Percentiles rank a stretch among this genome's conserved stretches.
Evolutionary conservation across 306 rosid species (phyloP).

Genomic region (Fragaria ananassa): DNA sequence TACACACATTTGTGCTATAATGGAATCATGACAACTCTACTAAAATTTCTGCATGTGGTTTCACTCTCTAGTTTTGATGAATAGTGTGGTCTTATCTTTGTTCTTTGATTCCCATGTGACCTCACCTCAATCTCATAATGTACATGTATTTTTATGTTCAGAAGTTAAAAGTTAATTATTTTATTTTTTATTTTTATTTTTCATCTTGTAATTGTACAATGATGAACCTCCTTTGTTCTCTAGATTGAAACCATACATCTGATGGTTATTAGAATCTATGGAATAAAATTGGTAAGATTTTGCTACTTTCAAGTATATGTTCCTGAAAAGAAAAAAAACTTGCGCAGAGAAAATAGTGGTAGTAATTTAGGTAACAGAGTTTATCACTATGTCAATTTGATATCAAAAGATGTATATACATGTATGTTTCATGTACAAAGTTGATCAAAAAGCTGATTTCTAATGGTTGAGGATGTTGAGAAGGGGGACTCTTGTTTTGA

Average conservation of each 20-base stretch:
- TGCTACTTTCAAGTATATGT: too few relatives aligned
- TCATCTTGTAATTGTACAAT: neutral
- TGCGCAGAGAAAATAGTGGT: neutral
- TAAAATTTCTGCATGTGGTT: too few relatives aligned
- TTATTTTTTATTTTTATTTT: too few relatives aligned
- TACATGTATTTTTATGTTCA: too few relatives aligned
- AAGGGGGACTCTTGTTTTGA: constrained; percentile 36
- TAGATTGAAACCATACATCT: neutral
- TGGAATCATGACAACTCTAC: neutral
- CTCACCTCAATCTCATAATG: neutral
- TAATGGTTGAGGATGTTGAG: constrained; percentile 38
- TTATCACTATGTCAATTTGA: neutral
- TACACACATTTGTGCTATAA: too few relatives aligned
- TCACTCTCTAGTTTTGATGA: too few relatives aligned
- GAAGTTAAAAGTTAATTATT: neutral
- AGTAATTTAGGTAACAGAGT: neutral
- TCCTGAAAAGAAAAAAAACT: too few relatives aligned
- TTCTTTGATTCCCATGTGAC: neutral
- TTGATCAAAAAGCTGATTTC: neutral
- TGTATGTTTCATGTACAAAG: neutral
- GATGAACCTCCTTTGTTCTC: neutral
- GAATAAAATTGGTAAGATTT: neutral
- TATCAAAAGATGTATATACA: neutral
- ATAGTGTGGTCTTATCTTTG: neutral
- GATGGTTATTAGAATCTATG: neutral